Base-by-base conservation (phyloP, 1,139 yeast species). In the Pichia sp. region DNA sequence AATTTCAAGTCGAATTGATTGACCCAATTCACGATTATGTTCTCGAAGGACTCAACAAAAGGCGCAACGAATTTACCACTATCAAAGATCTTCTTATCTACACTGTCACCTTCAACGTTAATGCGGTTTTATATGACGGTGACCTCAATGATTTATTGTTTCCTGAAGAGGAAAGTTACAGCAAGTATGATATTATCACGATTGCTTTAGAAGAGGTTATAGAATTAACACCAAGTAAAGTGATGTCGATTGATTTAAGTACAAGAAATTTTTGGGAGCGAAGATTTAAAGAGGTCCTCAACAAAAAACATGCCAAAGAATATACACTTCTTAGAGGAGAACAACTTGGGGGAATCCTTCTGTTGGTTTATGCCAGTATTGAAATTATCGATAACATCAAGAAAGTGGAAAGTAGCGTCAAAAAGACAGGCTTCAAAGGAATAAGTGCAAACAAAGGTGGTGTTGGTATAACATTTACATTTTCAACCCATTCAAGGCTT, bases 371-470 rank as follows among this genome's bases (percentile, higher is more conserved):
- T 68, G 85, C 84, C 10, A 53, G 49, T 19, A 81, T 82, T 56
- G 74, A 82, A 1, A 83, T 85, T 60, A 77, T 87, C 16, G 73
- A 76, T 23, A 74, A 81, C 59, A 84, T 95, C 34, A 85, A 84
- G 43, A 84, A 85, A 61, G 83, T 89, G 19, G 88, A 85, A 67
- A 87, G 95, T 23, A 75, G 87, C 15, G 79, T 81, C 44, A 93
- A 90, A 63, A 93, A 93, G 64, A 93, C 99, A 0, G 99, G 99
- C 0, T 76, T 93, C 51, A 95, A 96, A 40, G 98, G 98, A 10
- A 82, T 89, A 61, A 86, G 96, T 52, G 98, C 98, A 23, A 93
- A 93, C 66, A 93, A 93, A 70, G 99, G 99, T 36, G 98, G 93
- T 1, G 86, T 92, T 54, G 92, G 95, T 0, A 86, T 90, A 11